A percentile compares a stretch with the other conserved stretches of the same genome.
Evolutionary conservation across 306 rosid species (phyloP).

Genomic region (Cucumis cinereus): DNA sequence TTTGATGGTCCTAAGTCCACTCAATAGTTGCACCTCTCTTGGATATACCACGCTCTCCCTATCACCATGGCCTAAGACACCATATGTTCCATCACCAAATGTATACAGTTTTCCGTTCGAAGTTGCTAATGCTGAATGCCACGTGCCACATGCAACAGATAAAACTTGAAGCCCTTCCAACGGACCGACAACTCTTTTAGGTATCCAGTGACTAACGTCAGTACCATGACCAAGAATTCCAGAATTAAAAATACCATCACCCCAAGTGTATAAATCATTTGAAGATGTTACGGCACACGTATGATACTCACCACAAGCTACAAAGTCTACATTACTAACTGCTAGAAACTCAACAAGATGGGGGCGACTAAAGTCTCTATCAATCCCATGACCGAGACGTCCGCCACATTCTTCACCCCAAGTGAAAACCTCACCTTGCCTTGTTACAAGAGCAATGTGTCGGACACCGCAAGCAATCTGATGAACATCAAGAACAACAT

Average conservation of each 20-base stretch:
- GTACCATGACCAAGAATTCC: conserved; percentile 96
- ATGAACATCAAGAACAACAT: conserved; percentile 84
- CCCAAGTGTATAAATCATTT: conserved; percentile 88
- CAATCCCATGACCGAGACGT: conserved; percentile 83
- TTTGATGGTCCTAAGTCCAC: conserved; percentile 56
- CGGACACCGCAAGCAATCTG: conserved; percentile 68
- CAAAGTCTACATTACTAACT: conserved; percentile 36
- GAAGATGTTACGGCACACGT: conserved; percentile 68
- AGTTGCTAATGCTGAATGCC: conserved; percentile 87
- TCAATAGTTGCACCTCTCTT: conserved; percentile 58
- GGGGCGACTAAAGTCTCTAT: conserved; percentile 49
- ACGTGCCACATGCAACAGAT: conserved; percentile 79
- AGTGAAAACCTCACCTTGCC: conserved; percentile 95
- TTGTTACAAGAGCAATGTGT: conserved; percentile 73
- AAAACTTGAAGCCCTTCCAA: conserved; percentile 81
- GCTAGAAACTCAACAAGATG: conserved; percentile 71
- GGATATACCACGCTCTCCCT: conserved; percentile 52
- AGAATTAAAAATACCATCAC: conserved; percentile 65
- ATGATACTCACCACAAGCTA: conserved; percentile 88
- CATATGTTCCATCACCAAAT: conserved; percentile 88
- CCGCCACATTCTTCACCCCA: conserved; percentile 99
- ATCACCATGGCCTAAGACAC: conserved; percentile 92
- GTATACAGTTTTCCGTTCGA: conserved; percentile 69
- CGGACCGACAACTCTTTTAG: conserved; percentile 53
- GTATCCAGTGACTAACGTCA: conserved; percentile 64